Evolutionary conservation across 2,329 filamentous ascomycete genomes (phyloP), one percentile per base, ranked within the genome.

Genomic region (Beauveria asiatica): DNA sequence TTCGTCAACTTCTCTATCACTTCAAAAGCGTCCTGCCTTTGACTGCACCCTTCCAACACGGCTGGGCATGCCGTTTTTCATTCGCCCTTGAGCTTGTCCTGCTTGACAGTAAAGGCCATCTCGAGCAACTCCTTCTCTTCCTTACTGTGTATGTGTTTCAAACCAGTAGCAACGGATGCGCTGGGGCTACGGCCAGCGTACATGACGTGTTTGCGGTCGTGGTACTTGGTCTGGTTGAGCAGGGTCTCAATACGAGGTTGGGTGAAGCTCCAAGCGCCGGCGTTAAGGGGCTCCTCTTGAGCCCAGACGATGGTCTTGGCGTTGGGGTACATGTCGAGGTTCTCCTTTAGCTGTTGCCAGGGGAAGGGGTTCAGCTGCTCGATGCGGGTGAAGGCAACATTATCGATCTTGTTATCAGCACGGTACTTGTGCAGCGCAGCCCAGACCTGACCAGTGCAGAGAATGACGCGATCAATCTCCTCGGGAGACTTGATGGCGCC

Each of bases 341-440:
- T 97, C 75, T 97, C 93, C 80, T 89, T 90, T 59, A 99, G 85
- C 76, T 94, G 92, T 69, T 92, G 87, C 93, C 94, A 99, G 56
- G 94, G 94, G 90, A 99, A 99, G 70, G 94, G 94, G 80, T 99
- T 92, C 63, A 99, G 84, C 79, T 99, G 94, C 80, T 99, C 94
- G 67, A 99, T 85, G 72, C 94, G 92, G 23, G 92, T 97, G 73
- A 99, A 88, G 70, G 93, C 94, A 21, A 93, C 89, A 72, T 97
- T 88, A 75, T 92, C 91, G 72, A 96, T 84, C 65, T 89, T 87
- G 73, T 95, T 88, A 64, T 91, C 83, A 68, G 89, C 85, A 68
- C 94, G 92, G 83, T 97, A 86, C 80, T 97, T 97, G 78, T 88
- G 81, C 49, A 99, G 85, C 25, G 92, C 87, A 55, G 88, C 86